These are phyloP conservation scores for Diaporthe citrichinensis DNA, from an alignment of 2,329 filamentous ascomycete species.

Conservation along the genomic window DNA sequence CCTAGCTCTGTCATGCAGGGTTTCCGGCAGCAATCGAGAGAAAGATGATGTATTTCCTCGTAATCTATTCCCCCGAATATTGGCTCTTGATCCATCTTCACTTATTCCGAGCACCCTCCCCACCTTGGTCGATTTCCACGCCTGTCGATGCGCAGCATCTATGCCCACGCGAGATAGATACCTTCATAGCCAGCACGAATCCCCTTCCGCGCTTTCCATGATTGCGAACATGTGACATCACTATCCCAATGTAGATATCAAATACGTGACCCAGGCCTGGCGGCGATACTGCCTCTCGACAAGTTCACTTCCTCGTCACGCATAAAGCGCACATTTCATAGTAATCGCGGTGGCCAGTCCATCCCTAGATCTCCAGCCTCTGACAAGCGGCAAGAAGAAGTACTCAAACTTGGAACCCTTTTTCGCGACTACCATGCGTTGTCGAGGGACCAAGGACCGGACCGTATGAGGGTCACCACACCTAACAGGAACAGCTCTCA, in stretches of 20 bases:
- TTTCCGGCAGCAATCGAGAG: background rate
- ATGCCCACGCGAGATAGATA: slow-evolving; percentile 19
- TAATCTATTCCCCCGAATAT: background rate
- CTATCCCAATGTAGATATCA: background rate
- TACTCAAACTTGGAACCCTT: background rate
- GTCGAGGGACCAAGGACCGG: background rate
- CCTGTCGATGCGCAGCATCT: background rate
- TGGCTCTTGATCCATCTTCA: background rate
- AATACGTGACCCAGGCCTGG: background rate
- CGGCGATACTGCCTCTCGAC: background rate
- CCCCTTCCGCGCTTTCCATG: background rate
- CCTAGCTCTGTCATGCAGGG: background rate
- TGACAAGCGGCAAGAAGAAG: background rate
- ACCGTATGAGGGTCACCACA: background rate
- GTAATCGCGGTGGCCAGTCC: background rate
- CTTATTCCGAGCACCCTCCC: background rate
- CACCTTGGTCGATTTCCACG: background rate
- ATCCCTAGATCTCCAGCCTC: background rate
- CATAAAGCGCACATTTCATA: no score
- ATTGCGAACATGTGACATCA: background rate
- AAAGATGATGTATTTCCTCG: background rate
- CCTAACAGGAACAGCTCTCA: background rate
- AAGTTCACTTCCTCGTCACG: background rate
- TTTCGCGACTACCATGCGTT: background rate
- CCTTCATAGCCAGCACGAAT: background rate